A percentile compares a stretch with the other conserved stretches of the same genome.
Evolutionary conservation across 306 rosid species (phyloP).

Genomic region (Acacia acuminata): DNA sequence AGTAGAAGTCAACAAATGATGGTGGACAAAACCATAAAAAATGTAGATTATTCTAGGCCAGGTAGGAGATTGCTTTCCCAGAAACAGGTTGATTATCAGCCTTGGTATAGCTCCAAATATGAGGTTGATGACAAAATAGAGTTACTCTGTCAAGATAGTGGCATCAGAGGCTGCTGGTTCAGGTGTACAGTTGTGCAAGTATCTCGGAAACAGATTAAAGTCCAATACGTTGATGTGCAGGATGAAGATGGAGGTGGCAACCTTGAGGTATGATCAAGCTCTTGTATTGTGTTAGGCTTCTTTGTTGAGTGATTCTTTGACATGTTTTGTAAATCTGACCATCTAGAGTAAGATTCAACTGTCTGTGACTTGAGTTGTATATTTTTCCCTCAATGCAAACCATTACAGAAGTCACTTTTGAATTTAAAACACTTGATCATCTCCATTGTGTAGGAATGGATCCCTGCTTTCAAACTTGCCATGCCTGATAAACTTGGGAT

Average conservation of each 20-base stretch:
- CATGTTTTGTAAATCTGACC: neutral
- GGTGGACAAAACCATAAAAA: slow-evolving; percentile 47
- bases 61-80: slow-evolving; percentile 51
- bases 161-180: slow-evolving; percentile 99
- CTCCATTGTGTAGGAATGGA: slow-evolving; percentile 76
- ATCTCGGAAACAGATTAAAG: slow-evolving; percentile 75
- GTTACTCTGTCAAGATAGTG: slow-evolving; percentile 96
- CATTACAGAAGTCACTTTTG: neutral
- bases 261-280: slow-evolving; percentile 71
- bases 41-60: slow-evolving; percentile 47
- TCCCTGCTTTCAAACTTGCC: slow-evolving; percentile 78
- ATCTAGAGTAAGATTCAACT: neutral
- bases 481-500: slow-evolving; percentile 86
- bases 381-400: neutral
- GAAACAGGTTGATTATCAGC: slow-evolving; percentile 55
- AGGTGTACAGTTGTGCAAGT: slow-evolving; percentile 76
- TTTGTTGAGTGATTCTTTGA: neutral
- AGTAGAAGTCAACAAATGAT: slow-evolving; percentile 48
- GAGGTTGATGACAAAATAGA: slow-evolving; percentile 83
- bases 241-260: slow-evolving; percentile 88
- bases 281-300: neutral
- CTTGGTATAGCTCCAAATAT: slow-evolving; percentile 47
- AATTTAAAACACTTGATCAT: slow-evolving; percentile 21
- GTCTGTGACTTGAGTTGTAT: neutral
- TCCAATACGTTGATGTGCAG: slow-evolving; percentile 76